A percentile compares a stretch with the other conserved stretches of the same genome.
Evolutionary conservation across 2,329 filamentous ascomycete genomes (phyloP).

Genomic region (Trichophaea hybrida): DNA sequence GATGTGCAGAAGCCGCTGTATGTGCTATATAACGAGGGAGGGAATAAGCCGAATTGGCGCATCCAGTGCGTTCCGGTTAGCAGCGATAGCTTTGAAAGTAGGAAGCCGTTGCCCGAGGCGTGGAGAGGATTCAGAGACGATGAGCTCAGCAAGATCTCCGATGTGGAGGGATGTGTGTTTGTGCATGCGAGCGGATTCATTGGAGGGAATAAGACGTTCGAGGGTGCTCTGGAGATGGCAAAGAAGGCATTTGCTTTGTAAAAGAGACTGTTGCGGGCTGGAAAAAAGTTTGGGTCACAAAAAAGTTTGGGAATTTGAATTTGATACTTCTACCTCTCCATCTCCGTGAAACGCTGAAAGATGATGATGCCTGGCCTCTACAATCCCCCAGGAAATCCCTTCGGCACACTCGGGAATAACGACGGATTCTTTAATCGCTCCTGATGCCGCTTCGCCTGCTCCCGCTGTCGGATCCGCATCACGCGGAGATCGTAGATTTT

Average conservation of each 20-base stretch:
- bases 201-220: conserved; percentile 82
- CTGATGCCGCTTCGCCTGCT: conserved; percentile 63
- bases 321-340: no score
- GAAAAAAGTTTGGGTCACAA: no score
- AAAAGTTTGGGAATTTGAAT: no score
- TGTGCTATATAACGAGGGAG: conserved; percentile 69
- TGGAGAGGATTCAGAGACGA: conserved; percentile 88
- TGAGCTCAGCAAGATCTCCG: conserved; percentile 58
- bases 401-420: conserved; percentile 75
- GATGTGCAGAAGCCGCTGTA: conserved; percentile 54
- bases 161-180: conserved; percentile 66
- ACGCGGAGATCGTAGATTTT: conserved; percentile 77
- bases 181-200: conserved; percentile 94
- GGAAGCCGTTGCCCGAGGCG: conserved; percentile 75
- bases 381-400: conserved; percentile 31
- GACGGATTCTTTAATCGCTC: conserved; percentile 65
- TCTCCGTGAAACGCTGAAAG: no score
- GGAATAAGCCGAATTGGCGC: conserved; percentile 64
- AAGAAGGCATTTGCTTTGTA: conserved; percentile 47
- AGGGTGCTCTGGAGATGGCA: conserved; percentile 78
- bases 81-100: conserved; percentile 77
- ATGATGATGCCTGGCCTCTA: no score
- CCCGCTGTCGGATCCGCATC: conserved; percentile 61
- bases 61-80: conserved; percentile 80
- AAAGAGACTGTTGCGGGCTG: neutral